Conservation (phyloP, 306 rosid genomes). For the Clitoria ternatea region DNA sequence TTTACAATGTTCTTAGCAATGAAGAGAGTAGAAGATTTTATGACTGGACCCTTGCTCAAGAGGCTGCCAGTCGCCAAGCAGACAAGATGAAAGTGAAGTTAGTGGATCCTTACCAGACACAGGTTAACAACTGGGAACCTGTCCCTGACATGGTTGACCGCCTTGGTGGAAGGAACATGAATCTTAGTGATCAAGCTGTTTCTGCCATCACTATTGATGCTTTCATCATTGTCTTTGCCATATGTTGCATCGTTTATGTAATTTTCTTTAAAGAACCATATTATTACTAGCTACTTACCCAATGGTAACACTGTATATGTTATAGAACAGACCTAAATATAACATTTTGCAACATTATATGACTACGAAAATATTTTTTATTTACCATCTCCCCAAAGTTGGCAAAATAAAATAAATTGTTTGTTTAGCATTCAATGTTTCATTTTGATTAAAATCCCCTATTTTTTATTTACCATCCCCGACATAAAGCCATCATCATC, state of each 20-base stretch:
- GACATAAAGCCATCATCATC: no score
- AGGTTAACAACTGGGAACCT: constrained; percentile 39
- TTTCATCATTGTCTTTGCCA: constrained; percentile 57
- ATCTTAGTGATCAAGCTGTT: constrained; percentile 73
- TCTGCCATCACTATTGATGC: constrained; percentile 74
- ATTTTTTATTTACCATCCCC: no score
- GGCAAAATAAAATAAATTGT: no score
- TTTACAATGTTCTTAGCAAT: constrained; percentile 58
- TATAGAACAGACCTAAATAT: neutral
- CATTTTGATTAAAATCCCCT: no score
- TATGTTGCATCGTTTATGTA: constrained; percentile 52
- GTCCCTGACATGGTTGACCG: constrained; percentile 82
- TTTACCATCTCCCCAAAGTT: no score
- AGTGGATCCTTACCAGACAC: constrained; percentile 64
- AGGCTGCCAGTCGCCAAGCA: constrained; percentile 74
- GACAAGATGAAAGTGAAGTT: constrained; percentile 66
- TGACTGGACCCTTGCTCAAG: constrained; percentile 90
- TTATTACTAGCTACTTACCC: constrained; percentile 30
- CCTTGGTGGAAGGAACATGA: constrained; percentile 70
- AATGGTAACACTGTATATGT: constrained; percentile 10
- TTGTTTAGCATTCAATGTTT: neutral
- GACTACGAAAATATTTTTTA: no score
- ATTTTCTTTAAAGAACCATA: constrained; percentile 60
- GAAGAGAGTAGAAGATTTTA: constrained; percentile 70
- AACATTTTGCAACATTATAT: neutral